phyloP scores from a whole-genome alignment of 2,329 filamentous ascomycete species.

The Ophiostoma sp. region DNA sequence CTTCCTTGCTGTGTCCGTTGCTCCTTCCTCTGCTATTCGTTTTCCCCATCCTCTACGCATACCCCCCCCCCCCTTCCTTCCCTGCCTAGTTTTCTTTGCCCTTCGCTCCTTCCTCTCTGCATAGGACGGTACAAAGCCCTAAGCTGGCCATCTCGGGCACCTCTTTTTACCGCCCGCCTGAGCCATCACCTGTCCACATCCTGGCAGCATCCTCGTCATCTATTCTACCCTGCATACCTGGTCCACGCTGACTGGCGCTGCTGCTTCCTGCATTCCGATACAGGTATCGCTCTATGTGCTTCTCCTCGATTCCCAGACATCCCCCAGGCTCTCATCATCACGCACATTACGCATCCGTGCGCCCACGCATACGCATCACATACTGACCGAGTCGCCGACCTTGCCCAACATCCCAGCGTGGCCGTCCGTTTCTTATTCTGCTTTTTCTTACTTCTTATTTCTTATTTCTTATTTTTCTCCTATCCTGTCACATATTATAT shows the following conservation, averaged over 20 bases:
- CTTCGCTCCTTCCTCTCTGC: not conserved
- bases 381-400: not conserved
- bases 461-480: not conserved
- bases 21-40: not conserved
- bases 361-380: not conserved
- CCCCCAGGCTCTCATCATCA: not conserved
- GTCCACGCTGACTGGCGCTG: not conserved
- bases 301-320: not conserved
- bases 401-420: not conserved
- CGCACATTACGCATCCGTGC: conserved; percentile 2
- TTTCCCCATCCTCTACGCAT: not conserved
- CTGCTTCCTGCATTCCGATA: not conserved
- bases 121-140: not conserved
- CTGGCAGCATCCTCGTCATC: not conserved
- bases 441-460: not conserved
- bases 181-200: not conserved
- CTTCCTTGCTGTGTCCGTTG: not conserved
- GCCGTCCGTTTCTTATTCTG: no score
- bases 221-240: not conserved
- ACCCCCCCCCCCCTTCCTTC: not conserved
- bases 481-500: not conserved
- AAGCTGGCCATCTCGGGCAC: not conserved
- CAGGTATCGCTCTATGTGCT: not conserved
- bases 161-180: not conserved
- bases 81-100: not conserved